Conservation (phyloP, 1,284 basidiomycete genomes). For the Inonotus obliquus region DNA sequence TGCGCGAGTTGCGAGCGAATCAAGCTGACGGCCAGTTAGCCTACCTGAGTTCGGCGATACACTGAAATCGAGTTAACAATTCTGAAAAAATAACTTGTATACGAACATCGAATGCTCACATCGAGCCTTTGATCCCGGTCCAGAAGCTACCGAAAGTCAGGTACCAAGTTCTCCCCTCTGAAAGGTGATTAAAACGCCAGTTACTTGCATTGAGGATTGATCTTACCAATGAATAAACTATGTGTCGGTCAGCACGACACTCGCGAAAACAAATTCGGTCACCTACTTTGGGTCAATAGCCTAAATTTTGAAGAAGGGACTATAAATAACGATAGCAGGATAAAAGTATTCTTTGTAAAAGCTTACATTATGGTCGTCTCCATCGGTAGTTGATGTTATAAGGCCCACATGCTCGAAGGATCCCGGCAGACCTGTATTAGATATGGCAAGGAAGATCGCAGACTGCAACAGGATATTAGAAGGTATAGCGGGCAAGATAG, state of each 20-base stretch:
- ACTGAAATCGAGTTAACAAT: conserved; percentile 1
- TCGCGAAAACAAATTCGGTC: not conserved
- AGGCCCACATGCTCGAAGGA: conserved; percentile 39
- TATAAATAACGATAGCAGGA: not conserved
- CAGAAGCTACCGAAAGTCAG: conserved; percentile 20
- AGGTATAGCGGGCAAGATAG: not conserved
- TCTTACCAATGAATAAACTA: conserved; percentile 7
- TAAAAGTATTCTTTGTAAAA: not conserved
- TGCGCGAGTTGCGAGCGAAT: conserved; percentile 22
- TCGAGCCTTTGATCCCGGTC: conserved; percentile 21
- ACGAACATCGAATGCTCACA: not conserved
- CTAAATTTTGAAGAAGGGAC: conserved; percentile 24
- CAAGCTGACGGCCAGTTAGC: conserved; percentile 16
- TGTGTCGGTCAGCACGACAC: conserved; percentile 9
- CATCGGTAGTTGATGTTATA: conserved; percentile 39
- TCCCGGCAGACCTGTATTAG: conserved; percentile 38
- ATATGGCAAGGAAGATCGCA: conserved; percentile 27
- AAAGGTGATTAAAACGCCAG: too few relatives aligned
- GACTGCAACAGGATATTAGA: conserved; percentile 3
- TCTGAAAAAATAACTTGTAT: conserved; percentile 17
- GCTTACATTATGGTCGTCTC: conserved; percentile 46
- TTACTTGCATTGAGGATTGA: too few relatives aligned
- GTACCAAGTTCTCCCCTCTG: conserved; percentile 16
- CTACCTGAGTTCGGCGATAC: conserved; percentile 24
- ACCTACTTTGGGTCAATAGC: conserved; percentile 55